A percentile compares a stretch with the other conserved stretches of the same genome.
phyloP scores from a whole-genome alignment of 2,329 filamentous ascomycete genomes.

The Byssoonygena ceratinophila region DNA sequence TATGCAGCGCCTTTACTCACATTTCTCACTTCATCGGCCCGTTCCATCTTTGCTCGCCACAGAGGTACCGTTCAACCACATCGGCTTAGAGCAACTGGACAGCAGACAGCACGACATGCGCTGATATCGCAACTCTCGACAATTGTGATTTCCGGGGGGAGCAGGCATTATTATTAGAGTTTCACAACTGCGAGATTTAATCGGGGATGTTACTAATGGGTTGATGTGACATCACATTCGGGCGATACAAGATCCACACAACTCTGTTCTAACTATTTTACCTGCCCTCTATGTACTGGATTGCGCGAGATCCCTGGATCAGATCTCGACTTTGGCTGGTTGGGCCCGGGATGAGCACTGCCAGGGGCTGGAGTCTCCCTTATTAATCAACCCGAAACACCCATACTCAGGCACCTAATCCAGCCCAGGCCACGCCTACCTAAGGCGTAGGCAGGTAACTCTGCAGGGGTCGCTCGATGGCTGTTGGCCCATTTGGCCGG shows the following conservation, averaged over 20 bases:
- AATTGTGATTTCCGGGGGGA: neutral
- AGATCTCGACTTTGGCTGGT: neutral
- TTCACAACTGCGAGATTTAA: slow-evolving; percentile 7
- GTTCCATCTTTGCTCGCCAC: slow-evolving; percentile 17
- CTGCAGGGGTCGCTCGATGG: neutral
- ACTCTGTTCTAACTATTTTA: neutral
- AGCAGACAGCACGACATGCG: neutral
- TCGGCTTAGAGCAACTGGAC: neutral
- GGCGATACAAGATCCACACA: neutral
- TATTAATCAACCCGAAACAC: slow-evolving; percentile 1
- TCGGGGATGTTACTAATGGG: slow-evolving; percentile 8
- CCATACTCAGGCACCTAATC: neutral
- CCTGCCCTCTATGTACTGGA: slow-evolving; percentile 2
- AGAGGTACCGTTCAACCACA: neutral
- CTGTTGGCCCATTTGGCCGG: slow-evolving; percentile 1
- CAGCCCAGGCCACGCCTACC: neutral
- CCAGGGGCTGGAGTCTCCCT: neutral
- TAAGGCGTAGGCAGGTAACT: too few species aligned
- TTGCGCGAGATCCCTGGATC: neutral
- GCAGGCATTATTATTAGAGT: neutral
- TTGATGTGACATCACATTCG: slow-evolving; percentile 9
- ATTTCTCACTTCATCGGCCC: slow-evolving; percentile 34
- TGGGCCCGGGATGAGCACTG: neutral
- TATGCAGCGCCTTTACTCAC: slow-evolving; percentile 31
- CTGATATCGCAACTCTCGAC: neutral